A percentile compares a stretch with the other conserved stretches of the same genome.
Conservation (phyloP, 805 yeast genomes). For the Pichia kluyveri region DNA sequence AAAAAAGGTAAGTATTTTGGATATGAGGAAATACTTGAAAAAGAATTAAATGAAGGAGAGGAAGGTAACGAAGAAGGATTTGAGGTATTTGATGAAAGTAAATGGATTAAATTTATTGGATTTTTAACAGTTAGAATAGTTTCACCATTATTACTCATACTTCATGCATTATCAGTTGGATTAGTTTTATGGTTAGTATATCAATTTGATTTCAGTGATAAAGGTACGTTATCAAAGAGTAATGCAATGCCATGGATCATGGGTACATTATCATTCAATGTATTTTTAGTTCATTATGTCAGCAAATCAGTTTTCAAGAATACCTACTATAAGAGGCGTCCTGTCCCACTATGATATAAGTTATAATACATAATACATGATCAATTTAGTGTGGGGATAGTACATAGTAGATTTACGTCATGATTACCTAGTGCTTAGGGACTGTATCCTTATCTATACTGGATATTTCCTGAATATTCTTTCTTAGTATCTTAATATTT, state of each 20-base stretch:
- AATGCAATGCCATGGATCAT: conserved; percentile 14
- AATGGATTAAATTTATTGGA: conserved; percentile 22
- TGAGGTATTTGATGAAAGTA: conserved; percentile 10
- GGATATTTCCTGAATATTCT: too few relatives aligned
- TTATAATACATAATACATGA: too few relatives aligned
- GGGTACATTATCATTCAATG: conserved; percentile 14
- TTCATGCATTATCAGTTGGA: conserved; percentile 16
- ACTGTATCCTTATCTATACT: too few relatives aligned
- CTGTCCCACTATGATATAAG: not conserved
- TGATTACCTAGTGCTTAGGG: too few relatives aligned
- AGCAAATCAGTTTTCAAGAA: conserved; percentile 18
- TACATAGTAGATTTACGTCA: too few relatives aligned
- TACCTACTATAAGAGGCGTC: conserved; percentile 17
- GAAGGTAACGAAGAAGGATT: conserved; percentile 5
- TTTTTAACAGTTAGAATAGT: conserved; percentile 18
- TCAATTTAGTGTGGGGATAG: not conserved
- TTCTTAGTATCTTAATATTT: too few relatives aligned
- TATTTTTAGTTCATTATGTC: conserved; percentile 19
- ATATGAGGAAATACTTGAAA: conserved; percentile 4
- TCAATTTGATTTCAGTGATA: conserved; percentile 9
- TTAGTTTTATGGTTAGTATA: conserved; percentile 13
- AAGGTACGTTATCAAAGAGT: conserved; percentile 6
- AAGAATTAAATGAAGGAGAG: not conserved
- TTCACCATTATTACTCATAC: conserved; percentile 20
- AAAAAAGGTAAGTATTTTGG: conserved; percentile 7